phyloP scores from a whole-genome alignment of 2,329 filamentous ascomycete species.

The Fusarium transvaalense region DNA sequence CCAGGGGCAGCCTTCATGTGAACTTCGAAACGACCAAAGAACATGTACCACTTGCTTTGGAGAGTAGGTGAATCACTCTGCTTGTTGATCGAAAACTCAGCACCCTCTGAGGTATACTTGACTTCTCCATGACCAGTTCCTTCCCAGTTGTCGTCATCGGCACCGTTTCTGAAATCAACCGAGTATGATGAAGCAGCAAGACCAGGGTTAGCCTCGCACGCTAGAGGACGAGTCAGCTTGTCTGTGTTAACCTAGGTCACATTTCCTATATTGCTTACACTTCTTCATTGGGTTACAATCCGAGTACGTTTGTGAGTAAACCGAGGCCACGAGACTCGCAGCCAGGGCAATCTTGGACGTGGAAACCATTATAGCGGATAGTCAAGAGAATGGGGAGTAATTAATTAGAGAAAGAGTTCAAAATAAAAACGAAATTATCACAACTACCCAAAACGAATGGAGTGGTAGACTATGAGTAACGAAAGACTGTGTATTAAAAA shows the following conservation, averaged over 20 bases:
- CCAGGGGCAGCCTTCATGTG: constrained; percentile 78
- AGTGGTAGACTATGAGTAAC: background rate
- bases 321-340: constrained; percentile 32
- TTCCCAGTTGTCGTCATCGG: constrained; percentile 41
- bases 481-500: constrained; percentile 17
- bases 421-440: background rate
- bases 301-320: constrained; percentile 31
- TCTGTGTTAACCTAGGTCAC: background rate
- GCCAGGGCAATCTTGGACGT: constrained; percentile 14
- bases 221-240: constrained; percentile 5
- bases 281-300: constrained; percentile 41
- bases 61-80: constrained; percentile 71
- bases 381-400: background rate
- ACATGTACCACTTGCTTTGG: constrained; percentile 80
- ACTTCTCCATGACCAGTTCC: constrained; percentile 35
- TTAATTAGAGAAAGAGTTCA: background rate
- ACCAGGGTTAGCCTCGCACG: constrained; percentile 28
- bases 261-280: constrained; percentile 11
- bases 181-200: constrained; percentile 35
- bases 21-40: constrained; percentile 82
- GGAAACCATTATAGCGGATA: constrained; percentile 16
- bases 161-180: constrained; percentile 40
- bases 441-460: constrained; percentile 2
- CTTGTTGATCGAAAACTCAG: constrained; percentile 67
- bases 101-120: constrained; percentile 36